These are phyloP conservation scores for Penicillium goetzii DNA, from an alignment of 495 filamentous ascomycete species.

Conservation along the genomic window DNA sequence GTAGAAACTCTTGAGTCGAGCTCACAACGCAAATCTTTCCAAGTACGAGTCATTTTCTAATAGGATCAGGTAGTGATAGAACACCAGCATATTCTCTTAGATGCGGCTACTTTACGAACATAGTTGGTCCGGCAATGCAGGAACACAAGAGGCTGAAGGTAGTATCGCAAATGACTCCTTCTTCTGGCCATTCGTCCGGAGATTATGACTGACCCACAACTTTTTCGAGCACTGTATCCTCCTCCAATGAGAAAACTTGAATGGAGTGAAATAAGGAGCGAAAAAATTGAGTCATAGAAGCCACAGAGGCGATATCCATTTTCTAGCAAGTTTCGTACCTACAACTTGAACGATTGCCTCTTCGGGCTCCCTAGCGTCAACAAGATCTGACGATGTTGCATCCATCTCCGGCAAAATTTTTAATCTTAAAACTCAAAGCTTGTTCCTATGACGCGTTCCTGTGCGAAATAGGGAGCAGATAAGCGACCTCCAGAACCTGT, in stretches of 20 bases:
- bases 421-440: constrained; percentile 17
- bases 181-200: not conserved
- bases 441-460: constrained; percentile 15
- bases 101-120: too few species aligned
- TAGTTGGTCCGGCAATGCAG: too few species aligned
- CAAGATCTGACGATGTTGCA: constrained; percentile 10
- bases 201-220: not conserved
- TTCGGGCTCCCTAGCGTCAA: not conserved
- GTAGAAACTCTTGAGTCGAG: too few species aligned
- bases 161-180: not conserved
- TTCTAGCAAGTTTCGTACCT: not conserved
- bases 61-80: too few species aligned
- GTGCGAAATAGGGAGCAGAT: not conserved
- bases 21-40: too few species aligned
- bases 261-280: not conserved
- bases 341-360: not conserved
- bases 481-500: not conserved
- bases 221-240: not conserved
- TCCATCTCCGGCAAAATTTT: constrained; percentile 9
- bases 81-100: too few species aligned
- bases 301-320: not conserved
- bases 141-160: too few species aligned
- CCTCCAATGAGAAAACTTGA: not conserved
- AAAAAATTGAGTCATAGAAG: not conserved
- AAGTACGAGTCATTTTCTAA: too few species aligned